Evolutionary conservation across 164 flowering plant genomes (phyloP), one percentile per base, ranked within the genome.

Genomic region (Annona cherimola): DNA sequence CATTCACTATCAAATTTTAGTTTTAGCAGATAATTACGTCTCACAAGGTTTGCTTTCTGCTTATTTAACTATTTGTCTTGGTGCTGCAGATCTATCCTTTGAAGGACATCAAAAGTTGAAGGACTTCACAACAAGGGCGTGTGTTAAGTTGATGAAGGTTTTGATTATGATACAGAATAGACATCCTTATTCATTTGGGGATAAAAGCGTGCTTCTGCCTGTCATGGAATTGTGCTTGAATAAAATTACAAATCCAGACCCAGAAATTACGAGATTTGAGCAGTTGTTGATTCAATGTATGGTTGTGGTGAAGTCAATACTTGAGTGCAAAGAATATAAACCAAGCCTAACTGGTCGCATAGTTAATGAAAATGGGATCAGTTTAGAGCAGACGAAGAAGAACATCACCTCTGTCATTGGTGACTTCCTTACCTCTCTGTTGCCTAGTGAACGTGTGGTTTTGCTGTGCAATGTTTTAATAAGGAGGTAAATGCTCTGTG

Each of bases 101-200:
- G 86, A 81, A 69, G 75, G 74, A 19, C 75, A 85, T 69, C 84
- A 86, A 35, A 88, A 87, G 76, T 82, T 89, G 74, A 87, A 84
- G 85, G 88, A 90, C 70, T 90, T 91, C 75, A 71, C 82, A 60
- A 82, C 83, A 80, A 85, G 82, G 75, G 85, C 93, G 14, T 90
- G 97, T 70, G 85, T 82, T 44, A 95, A 95, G 77, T 74, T 95
- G 81, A 86, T 93, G 92, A 93, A 95, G 80, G 86, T 95, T 76
- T 74, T 93, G 80, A 79, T 88, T 41, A 80, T 89, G 59, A 77
- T 93, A 80, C 96, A 90, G 77, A 77, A 80, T 55, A 83, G 89
- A 63, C 99, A 95, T 90, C 99, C 97, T 67, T 95, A 84, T 81
- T 90, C 98, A 42, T 95, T 95, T 84, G 88, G 97, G 59, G 97